Evolutionary conservation across 768 basidiomycete genomes (phyloP).

Genomic region (Boletus rubropictus): DNA sequence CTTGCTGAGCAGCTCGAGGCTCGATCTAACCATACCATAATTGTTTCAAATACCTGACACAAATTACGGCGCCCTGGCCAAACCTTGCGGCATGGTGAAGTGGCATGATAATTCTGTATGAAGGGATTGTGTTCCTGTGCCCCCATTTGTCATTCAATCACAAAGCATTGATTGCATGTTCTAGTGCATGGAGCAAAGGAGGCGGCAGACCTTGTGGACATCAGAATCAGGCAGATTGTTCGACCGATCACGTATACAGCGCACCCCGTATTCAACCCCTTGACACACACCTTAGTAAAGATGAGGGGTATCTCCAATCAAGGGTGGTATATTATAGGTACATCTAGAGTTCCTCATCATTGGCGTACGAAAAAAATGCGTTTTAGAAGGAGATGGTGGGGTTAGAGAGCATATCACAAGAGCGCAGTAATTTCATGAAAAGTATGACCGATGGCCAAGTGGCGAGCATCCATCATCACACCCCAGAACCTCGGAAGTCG

Average conservation of each 20-base stretch:
- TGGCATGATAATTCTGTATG: conserved; percentile 3
- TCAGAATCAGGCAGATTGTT: not conserved
- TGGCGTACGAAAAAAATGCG: conserved; percentile 2
- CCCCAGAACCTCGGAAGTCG: conserved; percentile 29
- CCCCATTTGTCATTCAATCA: not conserved
- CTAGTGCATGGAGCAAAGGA: not conserved
- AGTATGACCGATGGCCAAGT: conserved; percentile 38
- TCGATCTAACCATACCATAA: conserved; percentile 4
- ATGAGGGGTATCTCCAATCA: conserved; percentile 21
- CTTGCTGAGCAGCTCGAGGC: conserved; percentile 4
- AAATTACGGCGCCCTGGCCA: not conserved
- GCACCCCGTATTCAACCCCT: not conserved
- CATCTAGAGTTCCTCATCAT: conserved; percentile 12
- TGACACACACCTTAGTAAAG: not conserved
- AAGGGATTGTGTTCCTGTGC: conserved; percentile 1
- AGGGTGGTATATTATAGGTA: conserved; percentile 19
- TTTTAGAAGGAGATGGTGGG: not conserved
- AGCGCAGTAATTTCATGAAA: conserved; percentile 17
- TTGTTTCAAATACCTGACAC: conserved; percentile 1
- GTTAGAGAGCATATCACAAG: no score
- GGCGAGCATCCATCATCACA: conserved; percentile 38
- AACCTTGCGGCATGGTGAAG: not conserved
- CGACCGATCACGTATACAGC: conserved; percentile 14
- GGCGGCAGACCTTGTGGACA: not conserved
- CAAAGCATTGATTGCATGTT: not conserved